These are phyloP conservation scores for Ligustrum vulgare DNA, from an alignment of 257 asterid species.

Conservation along the genomic window DNA sequence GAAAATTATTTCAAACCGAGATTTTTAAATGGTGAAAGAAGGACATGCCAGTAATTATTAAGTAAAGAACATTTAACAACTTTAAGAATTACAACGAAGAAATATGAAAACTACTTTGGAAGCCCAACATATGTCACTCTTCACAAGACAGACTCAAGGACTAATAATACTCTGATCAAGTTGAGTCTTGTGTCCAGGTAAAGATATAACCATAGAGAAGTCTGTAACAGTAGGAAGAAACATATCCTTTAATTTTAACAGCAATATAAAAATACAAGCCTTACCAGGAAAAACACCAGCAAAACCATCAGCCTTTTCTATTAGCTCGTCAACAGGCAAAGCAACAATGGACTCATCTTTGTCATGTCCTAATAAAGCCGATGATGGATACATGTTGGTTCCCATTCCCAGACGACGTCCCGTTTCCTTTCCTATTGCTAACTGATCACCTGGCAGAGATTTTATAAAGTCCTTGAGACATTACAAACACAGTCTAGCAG, in stretches of 20 bases:
- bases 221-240: not conserved
- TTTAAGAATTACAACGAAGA: not conserved
- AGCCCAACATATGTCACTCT: not conserved
- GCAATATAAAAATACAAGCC: not conserved
- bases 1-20: not conserved
- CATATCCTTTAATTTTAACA: not conserved
- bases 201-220: not conserved
- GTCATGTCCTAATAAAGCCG: conserved; percentile 33
- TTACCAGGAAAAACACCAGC: conserved; percentile 47
- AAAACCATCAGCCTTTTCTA: conserved; percentile 45
- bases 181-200: not conserved
- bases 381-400: conserved; percentile 44
- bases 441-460: conserved; percentile 35
- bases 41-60: not conserved
- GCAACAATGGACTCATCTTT: conserved; percentile 29
- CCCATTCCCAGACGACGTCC: conserved; percentile 48
- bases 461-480: not conserved
- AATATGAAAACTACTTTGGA: not conserved
- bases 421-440: conserved; percentile 44
- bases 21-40: not conserved
- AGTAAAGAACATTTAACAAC: not conserved
- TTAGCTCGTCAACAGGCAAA: conserved; percentile 34
- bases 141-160: not conserved
- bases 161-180: not conserved
- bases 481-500: not conserved